phyloP scores from a whole-genome alignment of 2,329 filamentous ascomycete species.

The Pestalotiopsis fici region DNA sequence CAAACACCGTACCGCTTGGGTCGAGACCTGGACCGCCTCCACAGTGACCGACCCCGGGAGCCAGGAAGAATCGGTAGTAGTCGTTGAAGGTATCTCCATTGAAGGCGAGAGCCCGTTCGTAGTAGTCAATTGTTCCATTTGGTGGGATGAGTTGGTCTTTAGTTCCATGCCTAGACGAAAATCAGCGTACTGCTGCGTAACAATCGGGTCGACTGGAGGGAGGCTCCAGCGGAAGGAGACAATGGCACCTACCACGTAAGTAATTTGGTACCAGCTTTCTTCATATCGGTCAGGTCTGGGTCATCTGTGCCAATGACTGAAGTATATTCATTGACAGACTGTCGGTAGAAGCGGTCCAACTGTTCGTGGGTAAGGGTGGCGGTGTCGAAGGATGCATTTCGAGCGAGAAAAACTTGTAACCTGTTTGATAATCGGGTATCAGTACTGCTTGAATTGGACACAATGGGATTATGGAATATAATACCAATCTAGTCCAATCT shows the following conservation, averaged over 20 bases:
- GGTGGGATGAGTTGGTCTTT: constrained; percentile 33
- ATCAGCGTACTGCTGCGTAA: not conserved
- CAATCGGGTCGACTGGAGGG: not conserved
- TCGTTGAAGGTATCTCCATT: constrained; percentile 37
- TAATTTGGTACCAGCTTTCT: not conserved
- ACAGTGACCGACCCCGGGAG: constrained; percentile 54
- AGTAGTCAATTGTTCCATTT: constrained; percentile 29
- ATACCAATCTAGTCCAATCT: not conserved
- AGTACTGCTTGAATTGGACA: not conserved
- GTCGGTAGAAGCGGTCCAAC: not conserved
- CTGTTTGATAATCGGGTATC: not conserved
- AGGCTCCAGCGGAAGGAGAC: not conserved
- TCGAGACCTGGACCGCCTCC: constrained; percentile 13
- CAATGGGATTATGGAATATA: not conserved
- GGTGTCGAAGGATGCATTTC: not conserved
- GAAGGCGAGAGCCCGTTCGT: constrained; percentile 27
- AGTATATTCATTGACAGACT: constrained; percentile 6
- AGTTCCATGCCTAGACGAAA: constrained; percentile 25
- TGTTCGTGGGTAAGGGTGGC: not conserved
- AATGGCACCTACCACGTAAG: not conserved
- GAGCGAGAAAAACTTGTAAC: constrained; percentile 1
- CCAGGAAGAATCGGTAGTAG: constrained; percentile 49
- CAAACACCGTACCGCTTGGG: constrained; percentile 5
- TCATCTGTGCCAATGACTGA: constrained; percentile 6
- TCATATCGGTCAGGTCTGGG: constrained; percentile 1